phyloP scores from a whole-genome alignment of 1,284 basidiomycete genomes.

The Malassezia pachydermatis region DNA sequence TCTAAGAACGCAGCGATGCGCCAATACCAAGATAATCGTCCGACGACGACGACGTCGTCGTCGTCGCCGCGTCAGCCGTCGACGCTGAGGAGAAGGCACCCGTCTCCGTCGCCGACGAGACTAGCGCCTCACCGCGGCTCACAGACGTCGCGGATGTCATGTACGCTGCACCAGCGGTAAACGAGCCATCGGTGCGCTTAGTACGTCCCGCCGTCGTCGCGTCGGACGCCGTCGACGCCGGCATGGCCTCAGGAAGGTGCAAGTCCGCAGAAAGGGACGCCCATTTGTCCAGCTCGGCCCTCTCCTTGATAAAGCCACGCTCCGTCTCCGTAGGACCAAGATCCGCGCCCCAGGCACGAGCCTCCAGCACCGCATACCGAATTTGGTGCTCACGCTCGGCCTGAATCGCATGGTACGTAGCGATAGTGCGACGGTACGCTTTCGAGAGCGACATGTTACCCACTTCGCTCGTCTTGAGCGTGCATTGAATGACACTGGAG shows the following conservation, averaged over 20 bases:
- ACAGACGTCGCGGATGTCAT: conserved; percentile 2
- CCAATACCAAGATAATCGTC: conserved; percentile 14
- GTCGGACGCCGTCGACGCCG: neutral
- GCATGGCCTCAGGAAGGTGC: neutral
- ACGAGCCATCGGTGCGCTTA: conserved; percentile 7
- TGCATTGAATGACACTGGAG: conserved; percentile 68
- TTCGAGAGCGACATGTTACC: conserved; percentile 62
- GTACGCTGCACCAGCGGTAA: conserved; percentile 12
- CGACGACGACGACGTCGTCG: conserved; percentile 1
- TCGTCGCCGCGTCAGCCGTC: neutral
- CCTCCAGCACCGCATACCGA: conserved; percentile 68
- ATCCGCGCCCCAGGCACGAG: conserved; percentile 63
- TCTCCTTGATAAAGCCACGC: conserved; percentile 36
- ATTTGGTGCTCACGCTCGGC: conserved; percentile 64
- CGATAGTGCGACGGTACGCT: conserved; percentile 58
- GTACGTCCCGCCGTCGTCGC: no score
- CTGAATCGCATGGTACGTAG: conserved; percentile 29
- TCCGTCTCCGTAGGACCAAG: conserved; percentile 52
- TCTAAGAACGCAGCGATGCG: conserved; percentile 1
- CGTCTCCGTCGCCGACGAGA: neutral
- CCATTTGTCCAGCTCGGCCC: conserved; percentile 31
- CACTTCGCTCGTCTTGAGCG: conserved; percentile 63
- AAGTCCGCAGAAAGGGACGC: conserved; percentile 24
- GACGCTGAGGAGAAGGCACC: neutral
- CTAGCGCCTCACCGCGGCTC: neutral